Conservation (phyloP, 331 rosid genomes). For the Telfairia occidentalis region DNA sequence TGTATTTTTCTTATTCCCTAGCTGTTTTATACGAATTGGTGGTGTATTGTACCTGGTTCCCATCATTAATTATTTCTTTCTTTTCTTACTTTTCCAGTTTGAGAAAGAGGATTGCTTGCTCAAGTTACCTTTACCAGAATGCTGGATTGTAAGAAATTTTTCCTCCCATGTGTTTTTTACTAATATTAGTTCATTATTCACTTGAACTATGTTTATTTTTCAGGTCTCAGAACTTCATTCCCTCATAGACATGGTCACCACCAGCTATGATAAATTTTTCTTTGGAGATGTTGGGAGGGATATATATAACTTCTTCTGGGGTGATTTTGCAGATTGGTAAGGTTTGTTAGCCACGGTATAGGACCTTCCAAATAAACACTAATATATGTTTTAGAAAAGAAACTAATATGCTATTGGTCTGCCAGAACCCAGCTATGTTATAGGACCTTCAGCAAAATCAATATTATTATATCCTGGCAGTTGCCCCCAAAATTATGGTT, state of each 20-base stretch:
- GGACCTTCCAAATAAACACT: background rate
- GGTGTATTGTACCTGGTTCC: background rate
- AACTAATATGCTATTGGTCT: background rate
- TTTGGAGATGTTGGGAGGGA: slow-evolving; percentile 94
- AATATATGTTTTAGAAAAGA: background rate
- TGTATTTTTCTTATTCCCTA: background rate
- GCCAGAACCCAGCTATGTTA: background rate
- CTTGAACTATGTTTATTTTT: slow-evolving; percentile 1
- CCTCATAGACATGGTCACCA: slow-evolving; percentile 57
- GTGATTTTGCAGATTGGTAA: slow-evolving; percentile 96
- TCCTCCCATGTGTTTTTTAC: slow-evolving; percentile 1
- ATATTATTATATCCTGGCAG: background rate
- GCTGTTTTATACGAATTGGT: background rate
- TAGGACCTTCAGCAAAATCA: background rate
- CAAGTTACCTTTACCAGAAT: slow-evolving; percentile 71
- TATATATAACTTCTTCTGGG: slow-evolving; percentile 86
- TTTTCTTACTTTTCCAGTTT: slow-evolving; percentile 38
- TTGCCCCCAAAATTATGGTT: background rate
- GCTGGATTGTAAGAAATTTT: slow-evolving; percentile 74
- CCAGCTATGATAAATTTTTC: slow-evolving; percentile 81
- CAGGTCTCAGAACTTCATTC: slow-evolving; percentile 88
- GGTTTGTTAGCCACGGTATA: slow-evolving; percentile 7
- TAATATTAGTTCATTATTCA: background rate
- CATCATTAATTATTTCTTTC: background rate
- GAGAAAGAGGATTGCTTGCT: slow-evolving; percentile 45